Evolutionary conservation across 1,139 yeast genomes (phyloP), one percentile per base, ranked within the genome.

Genomic region (Hanseniaspora uvarum): DNA sequence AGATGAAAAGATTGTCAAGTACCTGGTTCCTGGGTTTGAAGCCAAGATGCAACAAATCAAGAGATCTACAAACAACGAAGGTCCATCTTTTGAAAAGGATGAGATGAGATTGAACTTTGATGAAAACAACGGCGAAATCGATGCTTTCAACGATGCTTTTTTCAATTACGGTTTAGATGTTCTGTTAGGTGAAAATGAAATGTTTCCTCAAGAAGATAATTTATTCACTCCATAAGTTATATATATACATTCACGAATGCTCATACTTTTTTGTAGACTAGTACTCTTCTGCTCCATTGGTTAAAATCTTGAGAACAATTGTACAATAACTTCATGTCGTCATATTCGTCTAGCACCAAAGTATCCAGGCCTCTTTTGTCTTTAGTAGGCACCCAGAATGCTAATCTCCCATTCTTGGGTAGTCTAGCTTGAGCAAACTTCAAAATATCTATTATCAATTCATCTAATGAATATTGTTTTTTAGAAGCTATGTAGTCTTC

Each of bases 331-430:
- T 19, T 21, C 3, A 49, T 4, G 16, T 34, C 43, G 8, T 44
- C 37, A 14, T 41, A 19, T 3, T 41, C 31, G 63, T 85, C 84
- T 56, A 92, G 68, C 40, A 89, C 80, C 55, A 78, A 74, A 36
- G 85, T 79, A 56, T 81, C 81, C 14, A 72, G 67, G 60, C 80
- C 81, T 59, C 86, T 95, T 60, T 86, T 95, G 64, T 88, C 88
- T 1, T 96, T 95, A 0, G 95, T 85, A 0, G 99, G 99, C 94
- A 92, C 86, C 99, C 99, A 92, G 66, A 88, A 89, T 24, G 94
- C 86, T 38, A 92, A 72, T 58, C 97, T 71, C 0, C 96, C 96
- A 11, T 77, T 78, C 2, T 80, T 71, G 0, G 84, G 86, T 55
- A 92, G 72, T 61, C 92, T 77, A 10, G 74, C 72, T 1, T 92